Percentiles rank a stretch among this genome's conserved stretches.
Evolutionary conservation across 208 protist species (phyloP).

Genomic region (Entamoeba dispar): DNA sequence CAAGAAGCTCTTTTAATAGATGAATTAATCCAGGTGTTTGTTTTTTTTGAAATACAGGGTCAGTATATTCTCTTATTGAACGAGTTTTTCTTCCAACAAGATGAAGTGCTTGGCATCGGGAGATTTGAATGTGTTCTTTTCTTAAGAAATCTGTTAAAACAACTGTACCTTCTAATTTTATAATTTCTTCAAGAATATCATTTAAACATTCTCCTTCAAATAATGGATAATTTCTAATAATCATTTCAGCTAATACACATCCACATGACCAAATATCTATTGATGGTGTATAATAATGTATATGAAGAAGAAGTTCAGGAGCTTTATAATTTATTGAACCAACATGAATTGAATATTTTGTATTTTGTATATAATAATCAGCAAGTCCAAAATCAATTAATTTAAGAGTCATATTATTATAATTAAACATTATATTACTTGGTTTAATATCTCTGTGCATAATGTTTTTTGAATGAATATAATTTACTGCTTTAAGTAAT

Average conservation of each 20-base stretch:
- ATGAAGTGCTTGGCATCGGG: not conserved
- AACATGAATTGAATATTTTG: conserved; percentile 23
- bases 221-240: conserved; percentile 24
- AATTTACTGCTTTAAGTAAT: conserved; percentile 9
- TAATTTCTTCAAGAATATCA: conserved; percentile 21
- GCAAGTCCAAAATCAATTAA: conserved; percentile 29
- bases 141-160: conserved; percentile 3
- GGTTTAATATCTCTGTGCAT: conserved; percentile 33
- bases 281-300: conserved; percentile 26
- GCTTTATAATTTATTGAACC: conserved; percentile 24
- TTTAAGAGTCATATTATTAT: not conserved
- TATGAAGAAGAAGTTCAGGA: conserved; percentile 23
- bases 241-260: conserved; percentile 14
- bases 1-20: conserved; percentile 82
- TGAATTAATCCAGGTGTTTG: conserved; percentile 81
- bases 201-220: conserved; percentile 17
- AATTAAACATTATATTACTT: conserved; percentile 22
- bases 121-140: conserved; percentile 18
- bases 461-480: conserved; percentile 18
- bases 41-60: conserved; percentile 67
- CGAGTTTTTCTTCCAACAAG: not conserved
- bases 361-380: conserved; percentile 22
- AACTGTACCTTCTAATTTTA: conserved; percentile 14
- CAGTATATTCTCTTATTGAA: conserved; percentile 35
- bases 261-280: conserved; percentile 27